Percentiles rank a stretch among this genome's conserved stretches.
These are phyloP conservation scores for Phlebopus sp. DNA, from an alignment of 1,284 basidiomycete genomes.

Conservation along the genomic window DNA sequence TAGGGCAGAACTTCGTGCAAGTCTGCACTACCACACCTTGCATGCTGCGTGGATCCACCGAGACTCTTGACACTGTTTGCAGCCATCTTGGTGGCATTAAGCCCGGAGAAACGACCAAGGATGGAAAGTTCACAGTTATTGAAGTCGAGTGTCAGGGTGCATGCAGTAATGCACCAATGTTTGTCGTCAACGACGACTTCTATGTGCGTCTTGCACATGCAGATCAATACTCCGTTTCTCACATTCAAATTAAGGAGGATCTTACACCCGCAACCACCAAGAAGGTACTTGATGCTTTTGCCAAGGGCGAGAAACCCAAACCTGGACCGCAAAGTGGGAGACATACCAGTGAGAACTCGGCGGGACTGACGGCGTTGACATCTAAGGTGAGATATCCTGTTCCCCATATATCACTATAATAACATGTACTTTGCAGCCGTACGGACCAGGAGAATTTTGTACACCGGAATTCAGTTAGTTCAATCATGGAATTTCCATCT, in stretches of 20 bases:
- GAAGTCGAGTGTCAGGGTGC: slow-evolving; percentile 99
- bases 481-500: neutral
- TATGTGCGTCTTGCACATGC: slow-evolving; percentile 58
- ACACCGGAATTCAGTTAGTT: slow-evolving; percentile 80
- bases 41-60: slow-evolving; percentile 91
- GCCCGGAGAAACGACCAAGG: slow-evolving; percentile 88
- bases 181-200: slow-evolving; percentile 95
- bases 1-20: slow-evolving; percentile 94
- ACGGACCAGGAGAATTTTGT: slow-evolving; percentile 91
- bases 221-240: slow-evolving; percentile 1
- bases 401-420: slow-evolving; percentile 8
- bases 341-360: slow-evolving; percentile 87
- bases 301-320: slow-evolving; percentile 84
- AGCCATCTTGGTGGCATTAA: slow-evolving; percentile 81
- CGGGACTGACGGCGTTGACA: slow-evolving; percentile 81
- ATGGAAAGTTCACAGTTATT: slow-evolving; percentile 96
- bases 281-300: slow-evolving; percentile 84
- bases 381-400: slow-evolving; percentile 58
- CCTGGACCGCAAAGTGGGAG: slow-evolving; percentile 90
- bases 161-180: slow-evolving; percentile 99
- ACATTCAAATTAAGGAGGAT: slow-evolving; percentile 70
- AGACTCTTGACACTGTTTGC: slow-evolving; percentile 86
- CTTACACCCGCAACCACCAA: slow-evolving; percentile 89
- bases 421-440: slow-evolving; percentile 60
- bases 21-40: slow-evolving; percentile 99